Base-by-base conservation (phyloP, 148 eudicot genomes). In the Amaranthus palmeri region DNA sequence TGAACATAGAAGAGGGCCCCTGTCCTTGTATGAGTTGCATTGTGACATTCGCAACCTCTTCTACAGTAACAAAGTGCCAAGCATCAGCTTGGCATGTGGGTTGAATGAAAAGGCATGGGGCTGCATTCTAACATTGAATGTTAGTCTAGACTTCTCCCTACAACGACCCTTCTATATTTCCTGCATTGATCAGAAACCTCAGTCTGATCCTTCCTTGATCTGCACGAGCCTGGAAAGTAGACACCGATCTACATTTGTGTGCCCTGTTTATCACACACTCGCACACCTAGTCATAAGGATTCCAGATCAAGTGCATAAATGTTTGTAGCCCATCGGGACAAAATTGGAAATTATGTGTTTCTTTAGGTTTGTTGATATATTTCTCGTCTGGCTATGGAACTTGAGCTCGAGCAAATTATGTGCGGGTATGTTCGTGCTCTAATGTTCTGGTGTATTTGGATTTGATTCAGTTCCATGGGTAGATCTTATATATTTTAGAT, bases 21-120 rank as follows among this genome's bases (percentile, higher is more conserved):
- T 76, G 97, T 89, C 88, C 80, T 77, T 87, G 96, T 80, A 76
- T n/a, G 68, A 89, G 90, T 82, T 77, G 63, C 95, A 83, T 7
- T 78, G 83, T 73, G 86, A 87, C 92, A 13, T 82, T 83, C 89
- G 92, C 97, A 92, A 85, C 89, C 92, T 87, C 97, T 89, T 86
- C 87, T 67, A 89, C 49, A 92, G 46, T 71, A 79, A 89, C 45
- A 70, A 8, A 46, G 59, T 9, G 64, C 76, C 86, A 56, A 53
- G 81, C 76, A 65, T 65, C 5, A n/a, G 73, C 78, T 78, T 81
- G 85, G 91, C 67, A 65, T 7, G 57, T 55, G 95, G 89, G 97
- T 86, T 69, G 95, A 78, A 77, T 74, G 25, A 79, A 88, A 92
- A 89, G 91, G 89, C 89, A 80, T 82, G 89, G 36, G 92, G 80